Base-by-base conservation (phyloP, 306 rosid species). In the Acacia crassicarpa region DNA sequence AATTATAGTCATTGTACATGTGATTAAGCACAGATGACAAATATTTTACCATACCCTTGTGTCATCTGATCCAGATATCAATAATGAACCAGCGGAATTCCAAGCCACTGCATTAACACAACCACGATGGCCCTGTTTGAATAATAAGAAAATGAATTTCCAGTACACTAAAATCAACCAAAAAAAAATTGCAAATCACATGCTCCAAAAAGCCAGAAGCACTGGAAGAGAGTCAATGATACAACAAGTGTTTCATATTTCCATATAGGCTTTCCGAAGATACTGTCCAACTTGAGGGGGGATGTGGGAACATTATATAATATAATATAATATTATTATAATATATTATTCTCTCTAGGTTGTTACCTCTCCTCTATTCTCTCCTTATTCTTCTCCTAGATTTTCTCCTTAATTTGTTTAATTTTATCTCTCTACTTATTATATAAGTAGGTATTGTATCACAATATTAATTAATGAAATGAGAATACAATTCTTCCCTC, bases 1-100 rank as follows among this genome's bases (percentile, higher is more conserved):
- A 53, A 32, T 38, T 40, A 51, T n/a, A 27, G 32, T 80, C 32
- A 22, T 75, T 75, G 35, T 4, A 69, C 41, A 33, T 49, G 71
- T 75, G 76, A 78, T 63, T 10, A 72, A 33, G 32, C 25, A 48
- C 22, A 70, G 13, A 16, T 69, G 33, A 78, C 30, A 72, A 19
- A 40, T 4, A 40, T n/a, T 40, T 38, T 32, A 30, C 16, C 89
- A 80, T 90, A 95, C 99, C 91, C 91, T 83, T 8, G 96, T 90
- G 83, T 95, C 99, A 71, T 95, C 99, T 81, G 99, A 95, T 87
- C 99, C 99, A 3, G 99, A 95, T 89, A 95, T 86, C 89, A 95
- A 81, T 67, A 92, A 89, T 10, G 98, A 91, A 79, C 99, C 99
- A 0, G 27, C 84, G 32, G 98, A 89, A 88, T 93, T 95, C 99